Evolutionary conservation across 768 basidiomycete genomes (phyloP).

Genomic region (Kwoniella dejecticola): DNA sequence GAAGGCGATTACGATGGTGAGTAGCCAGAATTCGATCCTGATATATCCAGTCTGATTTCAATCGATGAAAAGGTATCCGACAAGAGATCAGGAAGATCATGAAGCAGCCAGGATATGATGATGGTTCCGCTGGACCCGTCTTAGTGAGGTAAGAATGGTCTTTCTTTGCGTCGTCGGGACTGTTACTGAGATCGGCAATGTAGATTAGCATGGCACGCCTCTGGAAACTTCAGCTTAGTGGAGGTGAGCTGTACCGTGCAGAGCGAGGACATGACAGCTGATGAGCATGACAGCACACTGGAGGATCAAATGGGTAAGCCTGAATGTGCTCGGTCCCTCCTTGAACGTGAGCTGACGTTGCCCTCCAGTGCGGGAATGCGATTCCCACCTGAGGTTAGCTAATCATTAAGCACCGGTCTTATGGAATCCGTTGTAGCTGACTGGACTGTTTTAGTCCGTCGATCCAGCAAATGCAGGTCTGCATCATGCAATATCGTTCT

Average conservation of each 20-base stretch:
- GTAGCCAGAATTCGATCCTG: neutral
- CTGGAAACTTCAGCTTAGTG: constrained; percentile 52
- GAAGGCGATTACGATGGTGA: constrained; percentile 44
- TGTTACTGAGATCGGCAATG: neutral
- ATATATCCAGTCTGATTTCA: neutral
- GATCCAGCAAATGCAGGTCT: constrained; percentile 53
- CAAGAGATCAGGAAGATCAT: constrained; percentile 50
- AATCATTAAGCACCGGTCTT: neutral
- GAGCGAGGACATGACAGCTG: neutral
- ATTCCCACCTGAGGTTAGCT: constrained; percentile 47
- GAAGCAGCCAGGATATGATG: constrained; percentile 55
- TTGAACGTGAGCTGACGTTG: constrained; percentile 1
- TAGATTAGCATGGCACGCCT: constrained; percentile 56
- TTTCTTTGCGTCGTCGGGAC: neutral
- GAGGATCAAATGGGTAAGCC: constrained; percentile 51
- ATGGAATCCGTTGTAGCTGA: constrained; percentile 1
- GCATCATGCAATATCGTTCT: constrained; percentile 53
- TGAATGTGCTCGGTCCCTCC: neutral
- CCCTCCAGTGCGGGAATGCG: constrained; percentile 51
- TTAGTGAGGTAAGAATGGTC: constrained; percentile 44
- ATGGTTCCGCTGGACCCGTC: constrained; percentile 54
- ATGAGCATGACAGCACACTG: constrained; percentile 46
- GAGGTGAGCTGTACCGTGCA: constrained; percentile 28
- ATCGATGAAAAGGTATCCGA: constrained; percentile 38
- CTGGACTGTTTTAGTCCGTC: constrained; percentile 33